These are phyloP conservation scores for rapeseed (Brassica napus) DNA, from an alignment of 345 rosid genomes.

Conservation along the genomic window DNA sequence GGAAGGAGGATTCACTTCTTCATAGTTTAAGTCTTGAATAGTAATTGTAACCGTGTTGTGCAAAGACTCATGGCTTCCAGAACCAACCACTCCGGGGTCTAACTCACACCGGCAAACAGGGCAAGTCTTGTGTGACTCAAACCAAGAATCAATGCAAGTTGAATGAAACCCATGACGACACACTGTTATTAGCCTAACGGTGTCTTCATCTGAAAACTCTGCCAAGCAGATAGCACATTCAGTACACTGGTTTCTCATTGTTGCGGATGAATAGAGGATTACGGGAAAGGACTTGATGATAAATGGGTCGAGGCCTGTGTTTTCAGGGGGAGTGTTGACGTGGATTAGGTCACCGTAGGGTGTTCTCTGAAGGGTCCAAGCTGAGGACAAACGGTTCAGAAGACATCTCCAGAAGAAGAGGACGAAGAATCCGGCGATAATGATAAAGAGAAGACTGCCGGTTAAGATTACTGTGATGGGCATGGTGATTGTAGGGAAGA, in stretches of 20 bases:
- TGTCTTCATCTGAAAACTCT: constrained; percentile 65
- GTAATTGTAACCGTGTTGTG: constrained; percentile 25
- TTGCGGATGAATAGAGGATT: constrained; percentile 46
- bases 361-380: constrained; percentile 45
- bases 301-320: constrained; percentile 62
- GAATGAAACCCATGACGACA: constrained; percentile 81
- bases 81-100: constrained; percentile 43
- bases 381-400: constrained; percentile 46
- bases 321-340: constrained; percentile 4
- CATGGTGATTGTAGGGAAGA: constrained; percentile 36
- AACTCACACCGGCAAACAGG: constrained; percentile 83
- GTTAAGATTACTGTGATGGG: constrained; percentile 52
- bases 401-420: constrained; percentile 63
- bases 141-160: constrained; percentile 89
- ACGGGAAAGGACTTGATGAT: constrained; percentile 57
- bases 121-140: constrained; percentile 72
- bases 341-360: constrained; percentile 43
- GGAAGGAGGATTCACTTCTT: constrained; percentile 41
- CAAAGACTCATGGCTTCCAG: constrained; percentile 32
- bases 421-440: constrained; percentile 58
- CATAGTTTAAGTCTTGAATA: constrained; percentile 25
- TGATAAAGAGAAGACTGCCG: constrained; percentile 53
- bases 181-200: constrained; percentile 66
- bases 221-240: constrained; percentile 87
- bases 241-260: constrained; percentile 51